A percentile compares a stretch with the other conserved stretches of the same genome.
These are phyloP conservation scores for Mariannaea sp. DNA, from an alignment of 2,329 filamentous ascomycete species.

Conservation along the genomic window DNA sequence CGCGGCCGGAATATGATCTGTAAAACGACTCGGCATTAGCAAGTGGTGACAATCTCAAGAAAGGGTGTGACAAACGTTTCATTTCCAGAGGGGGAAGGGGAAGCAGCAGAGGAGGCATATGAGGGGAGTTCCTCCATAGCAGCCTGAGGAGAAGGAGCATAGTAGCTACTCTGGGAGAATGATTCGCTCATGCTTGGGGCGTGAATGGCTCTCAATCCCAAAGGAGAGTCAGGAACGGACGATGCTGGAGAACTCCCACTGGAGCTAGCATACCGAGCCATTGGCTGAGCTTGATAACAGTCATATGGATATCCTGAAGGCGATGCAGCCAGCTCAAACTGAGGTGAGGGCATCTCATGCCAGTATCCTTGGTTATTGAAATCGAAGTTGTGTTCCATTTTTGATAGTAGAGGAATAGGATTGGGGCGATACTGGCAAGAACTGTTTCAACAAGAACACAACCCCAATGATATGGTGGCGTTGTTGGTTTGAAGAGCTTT, in stretches of 20 bases:
- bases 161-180: slow-evolving; percentile 16
- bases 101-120: too few relatives aligned
- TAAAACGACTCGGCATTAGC: slow-evolving; percentile 8
- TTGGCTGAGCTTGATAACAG: slow-evolving; percentile 34
- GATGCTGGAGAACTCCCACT: slow-evolving; percentile 37
- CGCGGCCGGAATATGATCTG: slow-evolving; percentile 30
- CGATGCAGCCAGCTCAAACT: slow-evolving; percentile 28
- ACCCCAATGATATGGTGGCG: neutral
- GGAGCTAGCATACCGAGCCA: slow-evolving; percentile 39
- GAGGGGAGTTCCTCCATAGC: neutral
- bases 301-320: slow-evolving; percentile 21
- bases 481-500: neutral
- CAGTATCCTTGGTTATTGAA: slow-evolving; percentile 18
- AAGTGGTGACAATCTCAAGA: neutral
- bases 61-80: slow-evolving; percentile 23
- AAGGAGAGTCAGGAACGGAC: slow-evolving; percentile 37
- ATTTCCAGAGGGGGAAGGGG: slow-evolving; percentile 8
- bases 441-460: slow-evolving; percentile 1
- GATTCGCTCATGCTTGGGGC: neutral
- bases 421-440: neutral
- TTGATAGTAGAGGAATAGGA: slow-evolving; percentile 1
- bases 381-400: slow-evolving; percentile 29
- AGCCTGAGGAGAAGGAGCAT: slow-evolving; percentile 4
- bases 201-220: slow-evolving; percentile 27
- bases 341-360: slow-evolving; percentile 26